A percentile compares a stretch with the other conserved stretches of the same genome.
Conservation (phyloP, 2,329 filamentous ascomycete genomes). For the Colletotrichum australisinense region DNA sequence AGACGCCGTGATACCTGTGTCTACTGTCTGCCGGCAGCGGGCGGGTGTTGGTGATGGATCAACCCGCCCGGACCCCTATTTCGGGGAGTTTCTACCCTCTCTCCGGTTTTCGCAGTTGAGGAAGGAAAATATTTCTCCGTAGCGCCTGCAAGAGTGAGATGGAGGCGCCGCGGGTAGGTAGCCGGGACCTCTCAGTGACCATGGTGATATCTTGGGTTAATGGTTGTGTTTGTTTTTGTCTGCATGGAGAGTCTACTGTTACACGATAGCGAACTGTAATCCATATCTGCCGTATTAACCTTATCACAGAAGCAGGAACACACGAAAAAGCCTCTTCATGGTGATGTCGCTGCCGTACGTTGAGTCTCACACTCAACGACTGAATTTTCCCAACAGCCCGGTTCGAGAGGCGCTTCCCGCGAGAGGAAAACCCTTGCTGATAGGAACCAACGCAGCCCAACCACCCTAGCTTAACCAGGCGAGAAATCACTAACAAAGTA, state of each 20-base stretch:
- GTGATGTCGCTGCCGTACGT: neutral
- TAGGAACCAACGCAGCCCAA: neutral
- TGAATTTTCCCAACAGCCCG: neutral
- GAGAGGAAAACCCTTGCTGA: neutral
- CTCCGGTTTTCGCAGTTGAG: neutral
- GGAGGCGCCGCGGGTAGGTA: neutral
- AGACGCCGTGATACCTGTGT: neutral
- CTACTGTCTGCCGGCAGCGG: neutral
- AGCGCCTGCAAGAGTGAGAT: neutral
- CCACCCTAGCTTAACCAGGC: neutral
- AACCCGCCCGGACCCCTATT: neutral
- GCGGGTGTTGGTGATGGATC: neutral
- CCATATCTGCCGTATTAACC: neutral
- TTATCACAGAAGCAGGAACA: neutral
- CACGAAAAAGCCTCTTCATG: neutral
- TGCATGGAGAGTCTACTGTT: neutral
- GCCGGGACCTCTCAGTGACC: neutral
- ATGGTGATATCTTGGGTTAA: neutral
- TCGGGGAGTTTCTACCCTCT: neutral
- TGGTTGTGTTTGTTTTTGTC: neutral
- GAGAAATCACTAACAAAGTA: neutral
- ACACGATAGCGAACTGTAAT: neutral
- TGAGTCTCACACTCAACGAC: neutral
- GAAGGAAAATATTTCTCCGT: neutral
- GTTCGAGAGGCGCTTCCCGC: neutral